Percentiles rank a stretch among this genome's conserved stretches.
These are phyloP conservation scores for Xylaria curta DNA, from an alignment of 495 filamentous ascomycete species.

Conservation along the genomic window DNA sequence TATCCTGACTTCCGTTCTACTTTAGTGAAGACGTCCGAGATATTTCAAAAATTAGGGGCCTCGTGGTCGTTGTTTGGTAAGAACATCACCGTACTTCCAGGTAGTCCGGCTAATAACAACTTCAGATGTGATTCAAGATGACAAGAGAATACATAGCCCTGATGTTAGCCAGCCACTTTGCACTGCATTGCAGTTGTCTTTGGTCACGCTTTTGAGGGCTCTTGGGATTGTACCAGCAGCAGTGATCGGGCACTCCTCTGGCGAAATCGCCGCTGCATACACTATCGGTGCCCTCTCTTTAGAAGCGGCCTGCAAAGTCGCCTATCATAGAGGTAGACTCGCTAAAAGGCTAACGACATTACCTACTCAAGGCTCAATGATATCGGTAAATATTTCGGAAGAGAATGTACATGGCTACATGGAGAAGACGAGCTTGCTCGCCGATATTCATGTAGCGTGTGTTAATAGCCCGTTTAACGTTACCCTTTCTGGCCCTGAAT, in stretches of 20 bases:
- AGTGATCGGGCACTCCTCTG: slow-evolving; percentile 63
- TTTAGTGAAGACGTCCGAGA: slow-evolving; percentile 30
- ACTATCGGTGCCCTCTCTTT: slow-evolving; percentile 48
- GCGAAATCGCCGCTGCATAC: slow-evolving; percentile 57
- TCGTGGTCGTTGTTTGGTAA: slow-evolving; percentile 42
- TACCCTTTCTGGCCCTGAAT: slow-evolving; percentile 48
- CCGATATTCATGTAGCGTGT: slow-evolving; percentile 43
- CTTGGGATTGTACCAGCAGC: slow-evolving; percentile 52
- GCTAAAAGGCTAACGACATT: slow-evolving; percentile 24
- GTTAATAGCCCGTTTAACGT: slow-evolving; percentile 52
- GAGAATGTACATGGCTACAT: background rate
- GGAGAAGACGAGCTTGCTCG: background rate
- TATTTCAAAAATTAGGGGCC: slow-evolving; percentile 34
- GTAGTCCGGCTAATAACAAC: no score
- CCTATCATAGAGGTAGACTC: slow-evolving; percentile 41
- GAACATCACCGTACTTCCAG: background rate
- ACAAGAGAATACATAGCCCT: slow-evolving; percentile 22
- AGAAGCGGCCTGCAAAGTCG: slow-evolving; percentile 50
- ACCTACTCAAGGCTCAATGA: slow-evolving; percentile 43
- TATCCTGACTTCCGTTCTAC: slow-evolving; percentile 1
- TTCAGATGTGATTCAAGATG: no score
- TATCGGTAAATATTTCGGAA: slow-evolving; percentile 47
- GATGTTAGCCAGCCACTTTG: slow-evolving; percentile 45
- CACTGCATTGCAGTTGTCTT: slow-evolving; percentile 50
- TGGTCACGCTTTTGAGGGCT: slow-evolving; percentile 55